These are phyloP conservation scores for Trichosanthes truncata DNA, from an alignment of 306 rosid genomes.

Conservation along the genomic window DNA sequence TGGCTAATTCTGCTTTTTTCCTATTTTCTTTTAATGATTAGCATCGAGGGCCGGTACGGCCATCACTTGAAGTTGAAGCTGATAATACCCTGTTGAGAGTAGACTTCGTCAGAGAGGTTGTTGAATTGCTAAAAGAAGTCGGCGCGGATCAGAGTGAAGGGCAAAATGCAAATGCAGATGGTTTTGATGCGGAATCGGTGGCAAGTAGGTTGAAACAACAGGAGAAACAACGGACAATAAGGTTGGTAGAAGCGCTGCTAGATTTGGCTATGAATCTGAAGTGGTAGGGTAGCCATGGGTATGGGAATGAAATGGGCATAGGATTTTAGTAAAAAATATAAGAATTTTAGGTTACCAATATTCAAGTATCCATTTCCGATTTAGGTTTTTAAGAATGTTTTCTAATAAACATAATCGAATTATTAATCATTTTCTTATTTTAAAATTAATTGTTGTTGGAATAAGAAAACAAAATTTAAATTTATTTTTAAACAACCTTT, in stretches of 20 bases:
- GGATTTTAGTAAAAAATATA: not conserved
- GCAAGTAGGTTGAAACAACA: conserved; percentile 77
- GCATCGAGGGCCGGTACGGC: conserved; percentile 68
- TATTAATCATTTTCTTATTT: too few species aligned
- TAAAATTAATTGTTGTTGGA: too few species aligned
- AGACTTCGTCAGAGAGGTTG: conserved; percentile 89
- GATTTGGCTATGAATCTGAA: conserved; percentile 62
- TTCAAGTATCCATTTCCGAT: too few species aligned
- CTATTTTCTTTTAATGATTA: conserved; percentile 17
- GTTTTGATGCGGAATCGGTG: conserved; percentile 68
- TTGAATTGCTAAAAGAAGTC: conserved; percentile 71
- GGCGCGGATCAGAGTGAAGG: conserved; percentile 30
- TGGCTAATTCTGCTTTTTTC: not conserved
- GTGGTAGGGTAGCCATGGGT: conserved; percentile 29
- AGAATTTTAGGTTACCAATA: not conserved
- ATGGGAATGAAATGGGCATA: not conserved
- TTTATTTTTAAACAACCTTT: too few species aligned
- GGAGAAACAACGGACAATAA: conserved; percentile 63
- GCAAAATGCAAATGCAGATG: conserved; percentile 23
- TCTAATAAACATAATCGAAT: not conserved
- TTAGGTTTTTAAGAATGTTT: not conserved
- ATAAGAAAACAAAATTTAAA: too few species aligned
- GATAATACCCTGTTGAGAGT: conserved; percentile 67
- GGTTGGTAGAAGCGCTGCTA: conserved; percentile 65
- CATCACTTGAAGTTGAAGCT: conserved; percentile 52